Evolutionary conservation across 2,329 filamentous ascomycete genomes (phyloP), one percentile per base, ranked within the genome.

Genomic region (Lithohypha guttulata): DNA sequence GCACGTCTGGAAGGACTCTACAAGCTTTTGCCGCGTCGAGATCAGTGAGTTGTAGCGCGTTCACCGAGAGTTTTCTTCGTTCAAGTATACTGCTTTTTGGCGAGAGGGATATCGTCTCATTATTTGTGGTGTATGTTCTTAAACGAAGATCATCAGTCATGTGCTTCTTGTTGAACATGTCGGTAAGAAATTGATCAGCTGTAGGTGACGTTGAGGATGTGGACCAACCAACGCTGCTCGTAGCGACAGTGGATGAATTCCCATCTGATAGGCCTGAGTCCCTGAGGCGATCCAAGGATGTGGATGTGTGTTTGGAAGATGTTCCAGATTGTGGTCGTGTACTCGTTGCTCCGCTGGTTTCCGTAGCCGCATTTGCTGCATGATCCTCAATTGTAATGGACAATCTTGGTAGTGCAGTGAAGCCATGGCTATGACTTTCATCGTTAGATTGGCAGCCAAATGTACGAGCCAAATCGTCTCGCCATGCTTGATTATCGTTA

Each of bases 401-500:
- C 7, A 32, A 20, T 34, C 21, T 39, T 9, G 35, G 37, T 18
- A 42, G 40, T 9, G 39, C 5, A 9, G 33, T 22, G 11, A 28
- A 19, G 5, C 34, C 8, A 29, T 34, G 10, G 9, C 26, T 13
- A 9, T 18, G 15, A 23, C 15, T 27, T 31, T 38, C 27, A 29
- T 6, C 23, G 17, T 20, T 9, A 22, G 40, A 8, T 41, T 27
- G 18, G 30, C 14, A 13, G 11, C 39, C 39, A 10, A 38, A 30
- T 22, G 39, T 42, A 36, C 19, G 42, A 35, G 10, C 29, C 25
- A 33, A 15, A 39, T 31, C 31, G 23, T 19, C 29, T 10, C 29
- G 44, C 25, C 13, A 22, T 19, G 38, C 38, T 10, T 25, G 29
- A n/a, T 46, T 42, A 13, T 46, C 39, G 2, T 45, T 25, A n/a